phyloP scores from a whole-genome alignment of 345 rosid species.

The Pugionium dolabratum region DNA sequence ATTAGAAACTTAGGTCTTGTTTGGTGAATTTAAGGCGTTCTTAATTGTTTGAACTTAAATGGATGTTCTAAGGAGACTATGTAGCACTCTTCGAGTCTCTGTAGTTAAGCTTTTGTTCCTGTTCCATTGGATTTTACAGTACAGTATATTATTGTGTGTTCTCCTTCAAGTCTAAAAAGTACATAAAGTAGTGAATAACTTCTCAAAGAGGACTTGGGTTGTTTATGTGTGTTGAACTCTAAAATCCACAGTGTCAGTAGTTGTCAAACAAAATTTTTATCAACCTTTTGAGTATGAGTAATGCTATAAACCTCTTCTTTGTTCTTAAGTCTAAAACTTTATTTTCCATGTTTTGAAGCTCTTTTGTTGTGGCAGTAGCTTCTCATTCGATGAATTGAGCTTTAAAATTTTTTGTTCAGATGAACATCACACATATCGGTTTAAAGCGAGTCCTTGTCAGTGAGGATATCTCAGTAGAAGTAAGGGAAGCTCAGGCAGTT shows the following conservation, averaged over 20 bases:
- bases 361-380: slow-evolving; percentile 1
- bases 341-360: neutral
- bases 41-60: neutral
- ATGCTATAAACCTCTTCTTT: neutral
- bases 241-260: too few species aligned
- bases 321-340: neutral
- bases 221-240: too few species aligned
- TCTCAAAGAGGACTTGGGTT: neutral
- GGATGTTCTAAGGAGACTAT: neutral
- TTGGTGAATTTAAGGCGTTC: neutral
- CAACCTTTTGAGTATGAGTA: neutral
- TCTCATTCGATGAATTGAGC: slow-evolving; percentile 11
- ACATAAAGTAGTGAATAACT: neutral
- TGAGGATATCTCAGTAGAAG: slow-evolving; percentile 64
- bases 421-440: slow-evolving; percentile 50
- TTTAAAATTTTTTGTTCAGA: slow-evolving; percentile 44
- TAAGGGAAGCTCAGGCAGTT: slow-evolving; percentile 57
- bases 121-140: slow-evolving; percentile 4
- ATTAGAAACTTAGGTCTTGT: slow-evolving; percentile 2
- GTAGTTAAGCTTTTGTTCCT: neutral
- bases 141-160: neutral
- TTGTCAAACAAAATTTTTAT: too few species aligned
- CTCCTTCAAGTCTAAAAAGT: neutral
- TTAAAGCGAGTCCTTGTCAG: slow-evolving; percentile 62
- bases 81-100: neutral